Conservation (phyloP, 495 filamentous ascomycete species). For the Penicillium manginii region DNA sequence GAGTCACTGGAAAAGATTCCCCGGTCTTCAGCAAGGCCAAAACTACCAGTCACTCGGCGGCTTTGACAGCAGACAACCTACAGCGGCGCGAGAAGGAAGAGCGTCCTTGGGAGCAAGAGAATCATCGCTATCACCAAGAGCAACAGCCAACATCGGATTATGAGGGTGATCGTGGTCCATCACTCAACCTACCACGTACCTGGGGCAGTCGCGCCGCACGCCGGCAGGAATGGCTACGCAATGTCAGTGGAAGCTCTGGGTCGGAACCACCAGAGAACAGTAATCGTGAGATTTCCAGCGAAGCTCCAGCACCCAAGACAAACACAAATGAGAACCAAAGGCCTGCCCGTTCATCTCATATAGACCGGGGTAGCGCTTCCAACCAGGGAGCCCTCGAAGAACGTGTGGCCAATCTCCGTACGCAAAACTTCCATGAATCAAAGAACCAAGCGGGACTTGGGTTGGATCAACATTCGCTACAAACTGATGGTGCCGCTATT, state of each 20-base stretch:
- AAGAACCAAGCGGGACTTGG: conserved; percentile 24
- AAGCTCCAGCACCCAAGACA: conserved; percentile 13
- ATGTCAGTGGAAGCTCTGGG: conserved; percentile 30
- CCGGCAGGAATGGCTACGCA: conserved; percentile 58
- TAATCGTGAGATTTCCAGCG: conserved; percentile 8
- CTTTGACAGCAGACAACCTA: conserved; percentile 50
- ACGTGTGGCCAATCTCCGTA: conserved; percentile 22
- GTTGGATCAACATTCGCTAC: conserved; percentile 30
- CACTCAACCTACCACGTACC: conserved; percentile 56
- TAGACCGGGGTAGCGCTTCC: conserved; percentile 17
- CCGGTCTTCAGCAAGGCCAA: conserved; percentile 52
- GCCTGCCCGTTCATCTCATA: conserved; percentile 20
- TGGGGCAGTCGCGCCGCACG: conserved; percentile 62
- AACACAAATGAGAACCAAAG: conserved; percentile 19
- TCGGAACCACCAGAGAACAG: conserved; percentile 27
- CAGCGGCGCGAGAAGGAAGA: conserved; percentile 48
- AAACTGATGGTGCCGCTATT: conserved; percentile 42
- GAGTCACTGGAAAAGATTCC: conserved; percentile 45
- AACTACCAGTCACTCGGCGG: conserved; percentile 34
- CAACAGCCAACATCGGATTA: conserved; percentile 16
- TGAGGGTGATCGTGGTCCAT: conserved; percentile 44
- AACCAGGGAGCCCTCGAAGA: conserved; percentile 25
- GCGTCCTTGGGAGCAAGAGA: background rate
- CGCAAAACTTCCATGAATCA: conserved; percentile 8
- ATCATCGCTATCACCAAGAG: background rate